Percentiles rank a stretch among this genome's conserved stretches.
These are phyloP conservation scores for Ceratobasidium papillatum DNA, from an alignment of 1,284 basidiomycete genomes.

Conservation along the genomic window DNA sequence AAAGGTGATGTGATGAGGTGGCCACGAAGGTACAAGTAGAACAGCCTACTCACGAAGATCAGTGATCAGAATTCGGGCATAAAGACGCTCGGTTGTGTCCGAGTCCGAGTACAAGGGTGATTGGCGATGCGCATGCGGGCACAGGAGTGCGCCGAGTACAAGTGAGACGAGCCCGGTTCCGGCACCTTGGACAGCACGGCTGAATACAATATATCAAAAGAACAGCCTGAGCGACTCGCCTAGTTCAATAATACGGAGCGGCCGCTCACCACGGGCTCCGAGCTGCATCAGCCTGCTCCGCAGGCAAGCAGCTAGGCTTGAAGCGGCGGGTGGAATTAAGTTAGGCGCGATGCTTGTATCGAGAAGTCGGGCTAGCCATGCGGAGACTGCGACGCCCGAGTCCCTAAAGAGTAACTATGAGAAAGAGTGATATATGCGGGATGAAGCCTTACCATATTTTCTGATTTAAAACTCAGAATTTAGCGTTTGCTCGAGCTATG, in stretches of 20 bases:
- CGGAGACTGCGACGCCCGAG: conserved; percentile 51
- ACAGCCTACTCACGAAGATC: conserved; percentile 69
- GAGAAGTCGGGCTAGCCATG: conserved; percentile 39
- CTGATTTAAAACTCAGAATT: conserved; percentile 8
- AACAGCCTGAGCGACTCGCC: conserved; percentile 58
- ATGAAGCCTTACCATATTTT: conserved; percentile 37
- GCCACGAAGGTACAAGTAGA: not conserved
- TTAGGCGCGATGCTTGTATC: not conserved
- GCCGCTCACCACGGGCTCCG: not conserved
- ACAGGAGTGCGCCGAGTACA: conserved; percentile 63
- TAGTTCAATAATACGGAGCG: conserved; percentile 61
- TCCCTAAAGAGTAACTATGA: conserved; percentile 58
- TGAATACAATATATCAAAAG: not conserved
- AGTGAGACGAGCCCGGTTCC: conserved; percentile 84
- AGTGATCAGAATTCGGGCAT: conserved; percentile 66
- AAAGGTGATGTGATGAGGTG: not conserved
- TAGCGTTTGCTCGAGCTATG: too few species aligned
- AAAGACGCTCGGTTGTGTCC: not conserved
- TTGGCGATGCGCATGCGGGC: not conserved
- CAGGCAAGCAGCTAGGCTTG: not conserved
- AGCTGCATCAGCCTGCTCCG: not conserved
- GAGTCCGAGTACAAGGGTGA: not conserved
- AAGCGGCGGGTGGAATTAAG: not conserved
- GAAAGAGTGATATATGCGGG: not conserved
- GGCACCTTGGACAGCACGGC: conserved; percentile 62